phyloP scores from a whole-genome alignment of 1,139 yeast genomes.

The Debaryomycetaceae sp. region DNA sequence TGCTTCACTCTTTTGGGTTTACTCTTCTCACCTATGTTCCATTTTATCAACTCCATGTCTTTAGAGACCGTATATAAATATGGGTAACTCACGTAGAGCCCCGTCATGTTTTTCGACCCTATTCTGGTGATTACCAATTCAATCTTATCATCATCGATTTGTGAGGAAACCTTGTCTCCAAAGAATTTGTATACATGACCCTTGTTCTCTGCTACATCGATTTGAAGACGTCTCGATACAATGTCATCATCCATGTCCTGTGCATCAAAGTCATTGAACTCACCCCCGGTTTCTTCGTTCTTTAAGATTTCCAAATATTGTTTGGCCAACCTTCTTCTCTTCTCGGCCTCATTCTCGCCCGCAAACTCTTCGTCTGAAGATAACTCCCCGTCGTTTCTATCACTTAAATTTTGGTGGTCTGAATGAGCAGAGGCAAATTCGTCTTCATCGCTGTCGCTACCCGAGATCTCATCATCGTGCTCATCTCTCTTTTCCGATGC shows the following conservation, averaged over 20 bases:
- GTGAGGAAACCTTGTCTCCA: conserved; percentile 45
- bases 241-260: conserved; percentile 86
- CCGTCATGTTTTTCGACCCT: conserved; percentile 57
- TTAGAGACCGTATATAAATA: conserved; percentile 79
- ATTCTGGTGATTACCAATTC: conserved; percentile 47
- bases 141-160: conserved; percentile 39
- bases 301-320: conserved; percentile 83
- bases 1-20: conserved; percentile 65
- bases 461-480: conserved; percentile 6
- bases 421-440: conserved; percentile 35
- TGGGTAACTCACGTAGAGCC: conserved; percentile 52
- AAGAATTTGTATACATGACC: conserved; percentile 76
- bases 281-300: conserved; percentile 39
- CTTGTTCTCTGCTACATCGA: conserved; percentile 86
- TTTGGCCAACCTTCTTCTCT: conserved; percentile 89
- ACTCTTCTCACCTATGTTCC: conserved; percentile 46
- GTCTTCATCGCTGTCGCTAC: conserved; percentile 33
- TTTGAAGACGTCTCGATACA: conserved; percentile 72
- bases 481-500: conserved; percentile 5
- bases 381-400: conserved; percentile 33
- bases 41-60: conserved; percentile 76
- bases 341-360: conserved; percentile 85
- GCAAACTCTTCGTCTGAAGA: conserved; percentile 70
- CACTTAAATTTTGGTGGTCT: conserved; percentile 30
- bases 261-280: conserved; percentile 76